Conservation (phyloP, 306 rosid species). For the Carpinus fangiana region DNA sequence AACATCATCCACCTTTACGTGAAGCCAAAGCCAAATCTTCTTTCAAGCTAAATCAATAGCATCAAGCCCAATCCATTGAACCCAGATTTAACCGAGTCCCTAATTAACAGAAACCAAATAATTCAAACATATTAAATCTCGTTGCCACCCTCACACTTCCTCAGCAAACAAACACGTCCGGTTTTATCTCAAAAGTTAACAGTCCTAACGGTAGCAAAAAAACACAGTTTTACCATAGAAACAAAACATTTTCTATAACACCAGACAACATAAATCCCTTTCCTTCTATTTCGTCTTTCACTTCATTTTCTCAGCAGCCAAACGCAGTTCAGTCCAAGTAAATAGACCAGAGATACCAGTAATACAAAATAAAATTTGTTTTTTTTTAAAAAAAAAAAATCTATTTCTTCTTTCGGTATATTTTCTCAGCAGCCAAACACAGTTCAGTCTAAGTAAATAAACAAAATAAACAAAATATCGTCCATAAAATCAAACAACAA, state of each 20-base stretch:
- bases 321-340: background rate
- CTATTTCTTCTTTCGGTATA: no score
- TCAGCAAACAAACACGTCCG: background rate
- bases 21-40: background rate
- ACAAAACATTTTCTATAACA: background rate
- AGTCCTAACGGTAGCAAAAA: background rate
- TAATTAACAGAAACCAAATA: background rate
- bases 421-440: no score
- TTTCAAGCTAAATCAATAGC: background rate
- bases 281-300: background rate
- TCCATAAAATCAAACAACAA: no score
- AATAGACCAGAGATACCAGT: no score
- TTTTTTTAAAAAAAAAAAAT: no score
- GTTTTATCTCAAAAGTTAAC: background rate
- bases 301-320: background rate
- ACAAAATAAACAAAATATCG: no score
- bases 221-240: background rate
- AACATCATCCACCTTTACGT: background rate
- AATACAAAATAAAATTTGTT: no score
- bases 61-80: background rate
- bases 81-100: background rate
- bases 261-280: no score
- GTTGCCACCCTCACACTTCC: background rate
- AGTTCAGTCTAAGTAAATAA: no score
- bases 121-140: background rate